phyloP scores from a whole-genome alignment of 2,329 filamentous ascomycete genomes.

The Taxawa tesnikishii region DNA sequence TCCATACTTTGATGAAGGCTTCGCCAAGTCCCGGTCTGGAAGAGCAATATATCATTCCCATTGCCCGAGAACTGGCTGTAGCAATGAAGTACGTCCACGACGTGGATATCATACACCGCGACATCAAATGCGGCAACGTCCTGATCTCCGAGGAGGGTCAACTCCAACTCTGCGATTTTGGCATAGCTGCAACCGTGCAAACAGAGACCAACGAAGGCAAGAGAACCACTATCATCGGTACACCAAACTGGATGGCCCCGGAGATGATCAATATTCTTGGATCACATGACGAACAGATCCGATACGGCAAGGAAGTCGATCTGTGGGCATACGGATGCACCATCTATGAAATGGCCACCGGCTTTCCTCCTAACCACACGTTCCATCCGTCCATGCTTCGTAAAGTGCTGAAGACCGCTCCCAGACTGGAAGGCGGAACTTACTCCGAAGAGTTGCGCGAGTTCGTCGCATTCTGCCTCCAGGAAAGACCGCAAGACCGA shows the following conservation, averaged over 20 bases:
- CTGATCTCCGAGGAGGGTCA: constrained; percentile 64
- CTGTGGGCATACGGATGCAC: constrained; percentile 81
- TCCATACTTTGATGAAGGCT: constrained; percentile 50
- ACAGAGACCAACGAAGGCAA: constrained; percentile 59
- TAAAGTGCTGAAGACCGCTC: constrained; percentile 48
- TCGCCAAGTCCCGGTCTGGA: constrained; percentile 29
- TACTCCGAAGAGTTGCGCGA: constrained; percentile 59
- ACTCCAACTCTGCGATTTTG: constrained; percentile 76
- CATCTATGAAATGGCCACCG: constrained; percentile 69
- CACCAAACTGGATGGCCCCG: constrained; percentile 77
- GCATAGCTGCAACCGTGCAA: constrained; percentile 67
- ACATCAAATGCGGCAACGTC: constrained; percentile 64
- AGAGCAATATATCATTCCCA: constrained; percentile 50
- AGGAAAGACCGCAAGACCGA: constrained; percentile 54
- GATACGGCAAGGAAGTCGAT: constrained; percentile 44
- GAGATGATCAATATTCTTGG: constrained; percentile 48
- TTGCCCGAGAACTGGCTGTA: constrained; percentile 50
- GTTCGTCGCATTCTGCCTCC: constrained; percentile 61
- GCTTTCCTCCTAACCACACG: constrained; percentile 57
- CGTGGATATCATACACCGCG: constrained; percentile 53
- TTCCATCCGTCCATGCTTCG: constrained; percentile 41
- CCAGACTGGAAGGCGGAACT: constrained; percentile 57
- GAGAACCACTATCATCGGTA: constrained; percentile 69
- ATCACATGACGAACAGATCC: constrained; percentile 6
- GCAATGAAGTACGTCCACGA: constrained; percentile 52